Evolutionary conservation across 1,284 basidiomycete genomes (phyloP).

Genomic region (Moesziomyces aphidis): DNA sequence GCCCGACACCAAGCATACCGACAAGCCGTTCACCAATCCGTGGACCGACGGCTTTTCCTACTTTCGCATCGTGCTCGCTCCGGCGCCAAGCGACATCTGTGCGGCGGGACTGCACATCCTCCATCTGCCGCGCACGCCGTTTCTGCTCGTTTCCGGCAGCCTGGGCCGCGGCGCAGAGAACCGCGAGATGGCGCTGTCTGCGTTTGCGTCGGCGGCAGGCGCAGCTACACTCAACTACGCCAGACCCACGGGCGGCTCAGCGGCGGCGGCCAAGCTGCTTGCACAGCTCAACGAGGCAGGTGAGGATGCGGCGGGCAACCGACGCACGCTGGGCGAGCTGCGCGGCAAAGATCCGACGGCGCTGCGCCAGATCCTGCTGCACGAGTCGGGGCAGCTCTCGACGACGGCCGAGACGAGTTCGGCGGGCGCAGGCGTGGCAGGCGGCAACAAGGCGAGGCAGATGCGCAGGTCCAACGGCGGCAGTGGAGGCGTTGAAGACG

Average conservation of each 20-base stretch:
- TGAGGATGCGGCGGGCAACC: conserved; percentile 25
- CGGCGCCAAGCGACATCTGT: conserved; percentile 42
- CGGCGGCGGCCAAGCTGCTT: conserved; percentile 22
- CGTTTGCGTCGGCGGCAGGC: conserved; percentile 44
- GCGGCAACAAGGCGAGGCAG: conserved; percentile 48
- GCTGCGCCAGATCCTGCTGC: conserved; percentile 43
- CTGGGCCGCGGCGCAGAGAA: conserved; percentile 42
- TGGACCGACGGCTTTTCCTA: conserved; percentile 48
- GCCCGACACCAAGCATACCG: not conserved
- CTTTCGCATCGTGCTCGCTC: conserved; percentile 47
- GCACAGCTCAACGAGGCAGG: conserved; percentile 30
- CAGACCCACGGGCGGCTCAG: conserved; percentile 21
- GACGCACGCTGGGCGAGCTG: conserved; percentile 45
- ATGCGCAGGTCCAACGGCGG: conserved; percentile 32
- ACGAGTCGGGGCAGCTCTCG: conserved; percentile 27
- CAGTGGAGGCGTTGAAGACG: conserved; percentile 43
- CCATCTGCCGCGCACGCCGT: conserved; percentile 44
- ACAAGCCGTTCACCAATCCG: not conserved
- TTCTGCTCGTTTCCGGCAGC: conserved; percentile 42
- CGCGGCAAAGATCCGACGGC: conserved; percentile 49
- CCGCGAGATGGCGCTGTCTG: conserved; percentile 39
- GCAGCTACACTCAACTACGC: conserved; percentile 41
- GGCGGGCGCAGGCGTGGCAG: conserved; percentile 33
- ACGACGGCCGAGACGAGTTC: conserved; percentile 23
- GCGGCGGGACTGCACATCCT: conserved; percentile 45